Percentiles rank a stretch among this genome's conserved stretches.
Conservation (phyloP, 2,329 filamentous ascomycete species). For the Talaromyces islandicus region DNA sequence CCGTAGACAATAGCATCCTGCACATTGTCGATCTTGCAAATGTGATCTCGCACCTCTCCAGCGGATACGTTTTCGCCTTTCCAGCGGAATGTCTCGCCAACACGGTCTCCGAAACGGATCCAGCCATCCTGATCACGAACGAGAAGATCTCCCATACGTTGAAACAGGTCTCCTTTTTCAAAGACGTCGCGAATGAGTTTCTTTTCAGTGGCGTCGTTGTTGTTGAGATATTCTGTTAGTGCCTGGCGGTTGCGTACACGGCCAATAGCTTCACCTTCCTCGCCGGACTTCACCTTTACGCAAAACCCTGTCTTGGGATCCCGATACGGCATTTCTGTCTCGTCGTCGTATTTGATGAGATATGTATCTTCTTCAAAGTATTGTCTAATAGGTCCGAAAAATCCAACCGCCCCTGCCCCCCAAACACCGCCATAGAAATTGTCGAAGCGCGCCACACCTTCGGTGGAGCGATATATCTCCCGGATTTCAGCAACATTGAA, state of each 20-base stretch:
- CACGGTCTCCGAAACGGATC: constrained; percentile 41
- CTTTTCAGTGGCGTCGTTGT: constrained; percentile 37
- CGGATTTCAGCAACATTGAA: constrained; percentile 43
- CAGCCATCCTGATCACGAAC: constrained; percentile 37
- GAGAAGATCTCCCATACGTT: constrained; percentile 42
- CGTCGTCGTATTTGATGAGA: constrained; percentile 38
- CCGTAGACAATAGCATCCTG: constrained; percentile 42
- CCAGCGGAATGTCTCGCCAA: constrained; percentile 62
- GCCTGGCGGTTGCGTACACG: constrained; percentile 34
- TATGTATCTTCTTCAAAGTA: constrained; percentile 37
- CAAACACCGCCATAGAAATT: constrained; percentile 37
- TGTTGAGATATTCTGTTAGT: constrained; percentile 38
- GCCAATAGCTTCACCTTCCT: constrained; percentile 43
- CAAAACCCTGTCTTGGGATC: constrained; percentile 42
- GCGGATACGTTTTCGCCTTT: constrained; percentile 48
- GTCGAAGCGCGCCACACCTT: constrained; percentile 42
- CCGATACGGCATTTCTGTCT: constrained; percentile 36
- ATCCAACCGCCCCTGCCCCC: constrained; percentile 41
- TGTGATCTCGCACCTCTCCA: constrained; percentile 41
- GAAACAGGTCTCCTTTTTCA: constrained; percentile 40
- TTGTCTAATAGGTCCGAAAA: constrained; percentile 35
- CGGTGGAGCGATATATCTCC: constrained; percentile 45
- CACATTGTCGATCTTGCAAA: constrained; percentile 35
- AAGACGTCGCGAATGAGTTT: constrained; percentile 42
- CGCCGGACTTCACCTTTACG: constrained; percentile 27